A percentile compares a stretch with the other conserved stretches of the same genome.
Conservation (phyloP, 31 red algal species). For the Odonthalia washingtoniensis region DNA sequence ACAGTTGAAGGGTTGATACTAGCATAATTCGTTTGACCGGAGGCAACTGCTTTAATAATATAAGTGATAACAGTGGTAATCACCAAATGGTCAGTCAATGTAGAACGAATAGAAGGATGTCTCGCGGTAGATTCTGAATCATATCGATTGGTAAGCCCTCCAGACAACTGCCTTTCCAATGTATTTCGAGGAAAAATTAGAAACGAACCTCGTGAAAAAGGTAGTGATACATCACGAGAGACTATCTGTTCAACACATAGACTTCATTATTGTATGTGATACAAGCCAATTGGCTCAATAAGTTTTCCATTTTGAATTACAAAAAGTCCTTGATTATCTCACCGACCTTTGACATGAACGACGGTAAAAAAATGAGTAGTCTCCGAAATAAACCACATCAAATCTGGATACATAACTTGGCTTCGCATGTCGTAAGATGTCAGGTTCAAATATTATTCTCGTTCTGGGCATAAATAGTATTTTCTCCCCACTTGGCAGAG, state of each 20-base stretch:
- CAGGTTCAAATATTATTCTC: conserved; percentile 78
- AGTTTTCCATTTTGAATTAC: no score
- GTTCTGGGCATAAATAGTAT: conserved; percentile 62
- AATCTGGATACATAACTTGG: conserved; percentile 80
- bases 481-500: conserved; percentile 82
- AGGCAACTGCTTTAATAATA: conserved; percentile 56
- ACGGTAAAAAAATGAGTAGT: conserved; percentile 3
- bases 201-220: conserved; percentile 35
- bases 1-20: conserved; percentile 34
- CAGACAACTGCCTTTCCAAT: neutral
- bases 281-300: no score
- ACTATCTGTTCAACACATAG: no score
- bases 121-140: no score
- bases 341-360: no score
- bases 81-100: neutral
- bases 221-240: conserved; percentile 38
- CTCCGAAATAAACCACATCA: conserved; percentile 85
- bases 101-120: no score
- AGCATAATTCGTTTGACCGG: conserved; percentile 33
- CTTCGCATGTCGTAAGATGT: conserved; percentile 71
- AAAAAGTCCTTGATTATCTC: no score
- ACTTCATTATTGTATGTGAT: no score
- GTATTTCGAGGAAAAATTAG: conserved; percentile 21
- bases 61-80: conserved; percentile 35
- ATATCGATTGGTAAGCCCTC: no score